Conservation (phyloP, 345 rosid genomes). For the Brassica incana region DNA sequence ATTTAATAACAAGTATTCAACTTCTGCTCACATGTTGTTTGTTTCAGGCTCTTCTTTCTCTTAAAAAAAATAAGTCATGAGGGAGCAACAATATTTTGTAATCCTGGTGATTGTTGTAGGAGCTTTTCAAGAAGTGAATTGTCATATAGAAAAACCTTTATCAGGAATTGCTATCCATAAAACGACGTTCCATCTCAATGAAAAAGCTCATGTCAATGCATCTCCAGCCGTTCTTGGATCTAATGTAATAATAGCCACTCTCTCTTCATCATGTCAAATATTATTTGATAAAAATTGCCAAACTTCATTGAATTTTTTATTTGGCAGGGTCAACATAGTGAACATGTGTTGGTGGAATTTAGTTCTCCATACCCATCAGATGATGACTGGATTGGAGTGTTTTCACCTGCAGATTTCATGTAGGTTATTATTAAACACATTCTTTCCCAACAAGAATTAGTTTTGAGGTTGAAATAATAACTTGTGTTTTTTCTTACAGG, state of each 20-base stretch:
- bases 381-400: conserved; percentile 81
- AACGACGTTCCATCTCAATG: conserved; percentile 38
- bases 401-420: conserved; percentile 79
- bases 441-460: not conserved
- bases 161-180: conserved; percentile 53
- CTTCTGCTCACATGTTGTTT: not conserved
- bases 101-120: conserved; percentile 35
- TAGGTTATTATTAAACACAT: not conserved
- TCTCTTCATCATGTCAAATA: too few species aligned
- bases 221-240: conserved; percentile 58
- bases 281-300: not conserved
- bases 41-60: conserved; percentile 10
- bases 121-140: conserved; percentile 43
- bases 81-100: not conserved
- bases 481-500: conserved; percentile 39
- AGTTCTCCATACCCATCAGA: conserved; percentile 50
- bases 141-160: conserved; percentile 60
- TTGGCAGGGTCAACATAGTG: conserved; percentile 58
- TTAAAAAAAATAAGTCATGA: conserved; percentile 5
- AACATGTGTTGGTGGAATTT: conserved; percentile 53
- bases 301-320: not conserved
- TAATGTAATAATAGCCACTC: conserved; percentile 37
- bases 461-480: not conserved
- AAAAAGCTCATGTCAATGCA: conserved; percentile 51
- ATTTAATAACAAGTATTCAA: not conserved